phyloP scores from a whole-genome alignment of 495 filamentous ascomycete genomes.

The Aspergillus baeticus region DNA sequence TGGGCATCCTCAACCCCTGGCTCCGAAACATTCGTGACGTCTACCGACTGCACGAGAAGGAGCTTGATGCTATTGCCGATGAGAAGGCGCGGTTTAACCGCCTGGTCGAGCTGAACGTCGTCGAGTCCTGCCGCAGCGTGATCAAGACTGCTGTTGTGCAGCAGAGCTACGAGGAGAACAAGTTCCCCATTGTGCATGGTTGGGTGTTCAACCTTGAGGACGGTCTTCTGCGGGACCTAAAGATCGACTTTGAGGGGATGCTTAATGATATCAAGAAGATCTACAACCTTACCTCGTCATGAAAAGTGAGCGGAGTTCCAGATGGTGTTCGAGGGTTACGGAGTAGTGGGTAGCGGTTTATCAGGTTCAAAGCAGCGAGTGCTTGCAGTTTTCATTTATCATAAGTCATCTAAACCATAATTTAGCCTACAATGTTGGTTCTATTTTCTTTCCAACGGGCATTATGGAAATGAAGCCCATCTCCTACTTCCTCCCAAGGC shows the following conservation, averaged over 20 bases:
- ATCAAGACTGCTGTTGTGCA: slow-evolving; percentile 59
- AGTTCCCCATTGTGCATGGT: slow-evolving; percentile 69
- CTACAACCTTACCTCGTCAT: slow-evolving; percentile 21
- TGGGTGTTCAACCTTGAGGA: slow-evolving; percentile 60
- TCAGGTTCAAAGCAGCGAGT: background rate
- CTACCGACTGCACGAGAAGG: slow-evolving; percentile 44
- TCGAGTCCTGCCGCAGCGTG: slow-evolving; percentile 58
- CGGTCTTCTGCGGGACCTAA: slow-evolving; percentile 57
- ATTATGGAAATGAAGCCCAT: background rate
- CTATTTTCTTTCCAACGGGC: background rate
- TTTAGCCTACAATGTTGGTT: background rate
- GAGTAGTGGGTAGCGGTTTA: slow-evolving; percentile 1
- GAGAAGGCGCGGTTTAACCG: slow-evolving; percentile 46
- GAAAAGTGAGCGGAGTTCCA: background rate
- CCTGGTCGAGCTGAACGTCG: slow-evolving; percentile 66
- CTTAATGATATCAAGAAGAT: slow-evolving; percentile 34
- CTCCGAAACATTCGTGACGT: slow-evolving; percentile 66
- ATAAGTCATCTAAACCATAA: background rate
- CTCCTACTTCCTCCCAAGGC: background rate
- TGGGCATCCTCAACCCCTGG: slow-evolving; percentile 80
- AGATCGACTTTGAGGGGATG: slow-evolving; percentile 33
- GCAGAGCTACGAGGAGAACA: slow-evolving; percentile 60
- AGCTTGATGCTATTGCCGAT: slow-evolving; percentile 49
- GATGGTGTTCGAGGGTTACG: background rate
- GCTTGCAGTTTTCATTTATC: background rate